Base-by-base conservation (phyloP, 192 early-diverging fungal species). In the Umbelopsis isabellina region DNA sequence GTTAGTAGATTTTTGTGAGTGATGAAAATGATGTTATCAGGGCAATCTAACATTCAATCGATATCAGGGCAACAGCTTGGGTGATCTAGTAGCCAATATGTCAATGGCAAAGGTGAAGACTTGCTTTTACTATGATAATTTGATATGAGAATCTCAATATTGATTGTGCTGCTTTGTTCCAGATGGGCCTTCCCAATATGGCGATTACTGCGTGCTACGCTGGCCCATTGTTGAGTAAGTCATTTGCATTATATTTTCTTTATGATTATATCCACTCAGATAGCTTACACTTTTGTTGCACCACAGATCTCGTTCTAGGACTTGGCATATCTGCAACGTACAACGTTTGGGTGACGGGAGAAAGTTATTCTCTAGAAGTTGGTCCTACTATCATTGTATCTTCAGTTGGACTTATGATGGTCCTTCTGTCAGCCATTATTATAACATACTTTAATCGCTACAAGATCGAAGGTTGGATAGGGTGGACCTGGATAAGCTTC, bases 161-260 rank as follows among this genome's bases (percentile, higher is more conserved):
- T 25, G 10, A 41, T 9, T 41, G 37, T 10, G 0, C 10, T 41
- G 5, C 37, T 51, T 51, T 37, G 15, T 65, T 68, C 9, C 80
- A 84, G 73, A 93, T 93, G 92, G 95, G 95, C 7, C 94, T 88
- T 65, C 94, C 95, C 21, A 89, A 88, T 55, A 98, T 98, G 95
- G 97, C 95, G 1, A 85, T 98, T 30, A 90, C 91, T 21, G 97
- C 97, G 1, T 98, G 97, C 53, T 97, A 92, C 81, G 95, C 93
- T n/a, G 87, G 91, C 18, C 97, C 97, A 18, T 88, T 98, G 84
- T 77, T 98, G 35, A 96, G 88, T 91, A 84, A 77, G 69, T 66
- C 12, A 16, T 20, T 25, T 66, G 20, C 21, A 20, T n/a, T n/a
- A n/a, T 47, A 20, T n/a, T 18, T 33, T 35, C 30, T 44, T 30